Percentiles rank a stretch among this genome's conserved stretches.
These are phyloP conservation scores for Exophiala mesophila DNA, from an alignment of 2,329 filamentous ascomycete genomes.

Conservation along the genomic window DNA sequence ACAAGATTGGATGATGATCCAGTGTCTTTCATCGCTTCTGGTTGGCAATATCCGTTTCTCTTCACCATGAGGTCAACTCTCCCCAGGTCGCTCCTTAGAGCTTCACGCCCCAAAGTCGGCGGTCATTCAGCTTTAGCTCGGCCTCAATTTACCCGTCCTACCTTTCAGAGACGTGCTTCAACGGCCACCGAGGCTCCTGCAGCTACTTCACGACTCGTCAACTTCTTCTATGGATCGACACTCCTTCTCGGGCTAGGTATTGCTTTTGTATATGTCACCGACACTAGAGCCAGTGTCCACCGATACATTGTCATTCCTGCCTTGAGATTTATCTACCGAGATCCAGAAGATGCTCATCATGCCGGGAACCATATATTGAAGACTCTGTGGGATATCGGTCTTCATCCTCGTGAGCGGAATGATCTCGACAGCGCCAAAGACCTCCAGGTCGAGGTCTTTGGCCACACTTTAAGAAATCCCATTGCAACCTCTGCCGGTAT, in stretches of 20 bases:
- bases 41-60: too few species aligned
- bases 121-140: constrained; percentile 1
- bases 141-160: background rate
- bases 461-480: constrained; percentile 71
- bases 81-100: constrained; percentile 7
- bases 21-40: too few species aligned
- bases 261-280: constrained; percentile 65
- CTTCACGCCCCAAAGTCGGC: constrained; percentile 2
- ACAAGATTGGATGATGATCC: too few species aligned
- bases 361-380: constrained; percentile 67
- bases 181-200: constrained; percentile 17
- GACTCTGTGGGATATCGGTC: constrained; percentile 64
- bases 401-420: constrained; percentile 81
- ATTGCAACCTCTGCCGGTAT: constrained; percentile 93
- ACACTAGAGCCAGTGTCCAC: constrained; percentile 67
- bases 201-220: constrained; percentile 44
- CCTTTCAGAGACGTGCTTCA: constrained; percentile 19
- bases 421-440: constrained; percentile 50
- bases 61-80: background rate
- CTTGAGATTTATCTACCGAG: constrained; percentile 38
- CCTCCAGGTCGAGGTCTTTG: constrained; percentile 66
- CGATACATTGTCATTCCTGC: constrained; percentile 56
- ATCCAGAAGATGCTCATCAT: constrained; percentile 83
- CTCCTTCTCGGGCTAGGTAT: constrained; percentile 46
- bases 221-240: constrained; percentile 51